phyloP scores from a whole-genome alignment of 345 rosid genomes.

The Laguncularia racemosa region DNA sequence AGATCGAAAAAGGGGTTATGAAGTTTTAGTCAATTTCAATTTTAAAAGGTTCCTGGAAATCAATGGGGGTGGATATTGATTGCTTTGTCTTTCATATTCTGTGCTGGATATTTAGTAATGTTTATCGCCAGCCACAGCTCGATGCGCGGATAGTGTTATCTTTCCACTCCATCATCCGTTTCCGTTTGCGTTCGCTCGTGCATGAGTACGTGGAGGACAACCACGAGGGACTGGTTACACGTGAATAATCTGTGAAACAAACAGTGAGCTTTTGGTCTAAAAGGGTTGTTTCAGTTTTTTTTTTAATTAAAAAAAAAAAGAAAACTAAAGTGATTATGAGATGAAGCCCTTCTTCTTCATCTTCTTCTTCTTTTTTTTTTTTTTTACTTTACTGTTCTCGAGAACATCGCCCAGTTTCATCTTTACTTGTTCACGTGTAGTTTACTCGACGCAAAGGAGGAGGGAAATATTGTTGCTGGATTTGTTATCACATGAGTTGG shows the following conservation, averaged over 20 bases:
- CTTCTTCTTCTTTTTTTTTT: background rate
- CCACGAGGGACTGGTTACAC: constrained; percentile 9
- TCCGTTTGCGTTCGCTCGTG: constrained; percentile 3
- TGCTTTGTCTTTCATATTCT: background rate
- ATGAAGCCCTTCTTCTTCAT: background rate
- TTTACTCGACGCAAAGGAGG: constrained; percentile 9
- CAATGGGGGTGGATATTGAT: too few species aligned
- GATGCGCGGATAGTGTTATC: background rate
- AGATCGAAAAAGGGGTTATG: too few species aligned
- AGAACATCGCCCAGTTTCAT: constrained; percentile 24
- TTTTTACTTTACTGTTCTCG: constrained; percentile 15
- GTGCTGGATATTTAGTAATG: background rate
- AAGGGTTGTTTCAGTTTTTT: background rate
- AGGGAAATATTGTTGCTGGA: constrained; percentile 16
- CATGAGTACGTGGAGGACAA: constrained; percentile 9
- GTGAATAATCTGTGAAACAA: constrained; percentile 9
- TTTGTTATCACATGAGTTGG: constrained; percentile 39
- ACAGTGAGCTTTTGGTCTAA: background rate
- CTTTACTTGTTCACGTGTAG: constrained; percentile 31
- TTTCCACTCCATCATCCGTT: constrained; percentile 1
- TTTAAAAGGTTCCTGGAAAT: too few species aligned
- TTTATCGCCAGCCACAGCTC: background rate
- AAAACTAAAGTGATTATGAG: background rate
- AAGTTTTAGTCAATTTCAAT: too few species aligned
- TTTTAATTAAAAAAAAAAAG: background rate